Evolutionary conservation across 1,139 yeast species (phyloP), one percentile per base, ranked within the genome.

Genomic region (Yamadazyma epiphylla): DNA sequence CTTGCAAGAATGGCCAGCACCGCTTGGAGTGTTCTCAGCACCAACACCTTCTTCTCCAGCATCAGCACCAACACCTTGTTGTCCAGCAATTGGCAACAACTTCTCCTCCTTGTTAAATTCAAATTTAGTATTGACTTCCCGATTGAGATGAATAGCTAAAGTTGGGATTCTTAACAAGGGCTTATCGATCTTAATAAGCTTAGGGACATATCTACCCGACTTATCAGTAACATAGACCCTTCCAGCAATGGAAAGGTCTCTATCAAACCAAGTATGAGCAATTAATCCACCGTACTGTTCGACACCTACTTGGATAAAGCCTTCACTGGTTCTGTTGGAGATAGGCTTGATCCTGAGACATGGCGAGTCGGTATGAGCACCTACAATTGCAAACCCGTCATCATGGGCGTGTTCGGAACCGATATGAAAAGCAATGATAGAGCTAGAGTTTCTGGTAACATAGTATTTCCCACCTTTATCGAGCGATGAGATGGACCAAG

Each of bases 351-450:
- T 77, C 48, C 95, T 70, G 42, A 89, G 68, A 30, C 87, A 80
- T n/a, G 98, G 98, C 7, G 95, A 84, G 54, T 91, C 98, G 0
- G 96, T 87, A 51, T 88, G 96, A 4, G 95, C 95, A 17, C 97
- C 98, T 25, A 88, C 80, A 36, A 91, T 80, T 5, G 96, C 78
- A 37, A 89, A 71, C 13, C 95, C 94, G 44, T 82, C 79, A 11
- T 95, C 95, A n/a, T 86, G 80, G 31, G 57, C 49, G 76, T 85
- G 86, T 34, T 77, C 54, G 10, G 70, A 71, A 29, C 96, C 96
- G 19, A 85, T 77, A 2, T 81, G 77, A 57, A 91, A 91, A 2
- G 96, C 96, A 41, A 89, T 77, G 25, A 91, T 65, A 1, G 96
- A 84, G 3, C 96, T 84, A 16, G 80, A 86, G 52, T 91, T 91